A percentile compares a stretch with the other conserved stretches of the same genome.
Conservation (phyloP, 371 early-diverging fungal genomes). For the Mortierella sp. region DNA sequence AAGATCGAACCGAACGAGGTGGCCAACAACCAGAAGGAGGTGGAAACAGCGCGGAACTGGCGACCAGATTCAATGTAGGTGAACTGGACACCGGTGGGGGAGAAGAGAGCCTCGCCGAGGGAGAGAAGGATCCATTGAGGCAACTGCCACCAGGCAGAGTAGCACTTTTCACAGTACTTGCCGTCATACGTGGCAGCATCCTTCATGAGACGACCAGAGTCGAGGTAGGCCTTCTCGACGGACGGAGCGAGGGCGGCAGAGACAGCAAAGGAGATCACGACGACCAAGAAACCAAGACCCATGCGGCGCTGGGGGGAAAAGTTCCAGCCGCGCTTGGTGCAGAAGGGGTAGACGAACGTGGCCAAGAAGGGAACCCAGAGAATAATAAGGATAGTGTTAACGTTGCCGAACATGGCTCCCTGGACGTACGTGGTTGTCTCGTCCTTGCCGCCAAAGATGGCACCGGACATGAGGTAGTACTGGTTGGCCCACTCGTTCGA, state of each 20-base stretch:
- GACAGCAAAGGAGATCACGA: constrained; percentile 59
- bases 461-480: constrained; percentile 63
- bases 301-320: constrained; percentile 69
- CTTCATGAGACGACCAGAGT: constrained; percentile 8
- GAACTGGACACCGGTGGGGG: constrained; percentile 77
- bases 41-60: constrained; percentile 62
- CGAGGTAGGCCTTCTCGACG: constrained; percentile 52
- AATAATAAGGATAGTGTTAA: constrained; percentile 65
- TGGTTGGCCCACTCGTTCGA: constrained; percentile 65
- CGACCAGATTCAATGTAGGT: constrained; percentile 69
- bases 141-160: constrained; percentile 65
- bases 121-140: constrained; percentile 77
- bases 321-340: constrained; percentile 55
- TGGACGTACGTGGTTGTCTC: constrained; percentile 28
- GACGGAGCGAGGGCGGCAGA: constrained; percentile 57
- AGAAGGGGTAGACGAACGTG: constrained; percentile 64
- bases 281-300: constrained; percentile 62
- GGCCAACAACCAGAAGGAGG: constrained; percentile 65
- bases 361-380: constrained; percentile 72
- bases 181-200: constrained; percentile 34
- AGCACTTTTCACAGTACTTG: constrained; percentile 42
- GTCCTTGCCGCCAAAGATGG: constrained; percentile 42
- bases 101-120: constrained; percentile 73
- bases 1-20: constrained; percentile 58
- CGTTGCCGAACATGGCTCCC: constrained; percentile 32